Base-by-base conservation (phyloP, 495 filamentous ascomycete species). In the Letharia lupina region DNA sequence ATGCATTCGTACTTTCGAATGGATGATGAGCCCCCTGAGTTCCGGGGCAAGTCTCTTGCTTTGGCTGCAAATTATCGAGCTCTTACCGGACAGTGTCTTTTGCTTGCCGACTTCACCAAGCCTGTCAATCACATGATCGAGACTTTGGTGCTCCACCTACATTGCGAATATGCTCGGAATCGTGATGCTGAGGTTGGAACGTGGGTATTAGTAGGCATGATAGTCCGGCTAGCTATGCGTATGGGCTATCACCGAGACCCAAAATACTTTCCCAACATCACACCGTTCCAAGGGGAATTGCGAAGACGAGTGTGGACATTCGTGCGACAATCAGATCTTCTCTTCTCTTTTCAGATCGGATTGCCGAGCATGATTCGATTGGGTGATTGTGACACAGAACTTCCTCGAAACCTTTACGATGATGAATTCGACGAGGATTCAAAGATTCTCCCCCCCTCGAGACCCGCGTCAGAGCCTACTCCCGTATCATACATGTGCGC, bases 191-290 rank as follows among this genome's bases (percentile, higher is more conserved):
- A 97, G 66, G 79, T 89, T 13, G 88, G 87, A 15, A 79, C 95
- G 13, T 95, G 93, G 87, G 79, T 96, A 58, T 83, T 94, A 63
- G 81, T 86, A 11, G 89, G 90, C 31, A 84, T 95, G 70, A 86
- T 96, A 67, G 86, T 90, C 35, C 86, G 93, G 64, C 77, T 96
- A 63, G 91, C 93, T 13, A 91, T 97, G 82, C 84, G 91, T 37
- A 96, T 96, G 91, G 94, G 94, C 58, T 95, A 96, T 67, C 94
- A 99, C 72, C 85, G 95, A 64, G 94, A 99, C 73, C 85, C 90
- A 18, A 89, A 88, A 71, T 86, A 87, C 75, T 96, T 91, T 71
- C 82, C 90, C 16, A 86, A 86, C 61, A 87, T 99, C 67, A 85
- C 86, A 7, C 89, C 91, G 8, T 96, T 93, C 70, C 87, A 95